These are phyloP conservation scores for Lactarius deliciosus DNA, from an alignment of 768 basidiomycete species.

Conservation along the genomic window DNA sequence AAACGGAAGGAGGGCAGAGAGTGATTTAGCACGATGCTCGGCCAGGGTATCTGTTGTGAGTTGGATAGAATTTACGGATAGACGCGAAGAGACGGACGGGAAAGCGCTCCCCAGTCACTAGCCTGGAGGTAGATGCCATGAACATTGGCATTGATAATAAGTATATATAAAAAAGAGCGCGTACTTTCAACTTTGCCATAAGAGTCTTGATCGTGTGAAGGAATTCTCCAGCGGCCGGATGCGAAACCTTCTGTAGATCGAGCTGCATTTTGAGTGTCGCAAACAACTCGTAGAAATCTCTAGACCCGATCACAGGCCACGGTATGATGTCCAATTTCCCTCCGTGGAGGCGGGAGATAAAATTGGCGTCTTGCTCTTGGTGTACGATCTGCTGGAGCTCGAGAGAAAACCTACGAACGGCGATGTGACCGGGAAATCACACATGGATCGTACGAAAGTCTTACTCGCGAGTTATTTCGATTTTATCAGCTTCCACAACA, in stretches of 20 bases:
- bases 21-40: constrained; percentile 42
- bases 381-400: constrained; percentile 63
- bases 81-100: constrained; percentile 44
- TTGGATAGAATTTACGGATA: background rate
- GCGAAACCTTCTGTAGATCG: constrained; percentile 50
- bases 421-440: background rate
- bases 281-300: constrained; percentile 57
- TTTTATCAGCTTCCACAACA: constrained; percentile 59
- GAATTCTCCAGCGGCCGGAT: constrained; percentile 53
- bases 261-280: constrained; percentile 46
- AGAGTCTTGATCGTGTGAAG: constrained; percentile 57
- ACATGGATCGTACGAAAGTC: constrained; percentile 24
- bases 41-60: constrained; percentile 46
- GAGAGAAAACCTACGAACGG: constrained; percentile 46
- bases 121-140: constrained; percentile 39
- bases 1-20: constrained; percentile 44
- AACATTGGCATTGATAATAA: background rate
- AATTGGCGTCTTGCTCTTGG: constrained; percentile 60
- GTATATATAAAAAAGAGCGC: background rate
- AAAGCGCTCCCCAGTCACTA: constrained; percentile 67
- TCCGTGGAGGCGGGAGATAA: constrained; percentile 58
- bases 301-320: constrained; percentile 66
- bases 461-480: constrained; percentile 58
- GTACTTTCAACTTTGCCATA: constrained; percentile 66
- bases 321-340: constrained; percentile 58